Evolutionary conservation across 2,329 filamentous ascomycete species (phyloP), one percentile per base, ranked within the genome.

Genomic region (Colletotrichum theobromicola): DNA sequence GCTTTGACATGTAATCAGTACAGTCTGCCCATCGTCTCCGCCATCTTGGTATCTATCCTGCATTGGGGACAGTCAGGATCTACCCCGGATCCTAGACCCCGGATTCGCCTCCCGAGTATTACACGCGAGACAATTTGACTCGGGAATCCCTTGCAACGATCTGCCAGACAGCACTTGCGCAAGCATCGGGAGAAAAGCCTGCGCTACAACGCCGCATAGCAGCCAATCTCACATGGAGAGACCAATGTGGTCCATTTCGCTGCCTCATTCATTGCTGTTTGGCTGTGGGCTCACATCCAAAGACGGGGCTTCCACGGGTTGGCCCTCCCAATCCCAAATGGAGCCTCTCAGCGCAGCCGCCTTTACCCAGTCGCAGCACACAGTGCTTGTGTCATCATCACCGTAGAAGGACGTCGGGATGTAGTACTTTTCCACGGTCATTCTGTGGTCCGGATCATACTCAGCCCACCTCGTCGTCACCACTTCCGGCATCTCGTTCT

Each of bases 281-380:
- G 16, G 21, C 7, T n/a, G 26, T 18, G 53, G 26, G 16, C 12
- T 28, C 32, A 21, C 35, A 24, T 16, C 21, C 24, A 60, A 4
- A 4, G 42, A 24, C 21, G 35, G 42, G 18, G 16, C 61, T 13
- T 28, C 62, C 16, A 75, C 70, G 6, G 34, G 32, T 18, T 68
- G 53, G 4, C 80, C 80, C 66, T 79, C 62, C 81, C 82, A 85
- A 34, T 79, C 74, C 84, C 84, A 86, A 15, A 86, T 72, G 53
- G 79, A 83, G n/a, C 86, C 87, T 50, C 82, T 79, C 72, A 88
- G 75, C 6, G 85, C 84, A 26, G 81, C 82, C 13, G 81, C 80
- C 75, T 80, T 85, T n/a, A 87, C 82, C 82, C 84, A 87, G 5
- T 80, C 75, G 69, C 84, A 83, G 68, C 87, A 86, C 60, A 85